phyloP scores from a whole-genome alignment of 1,284 basidiomycete species.

The Cryptococcus depauperatus region DNA sequence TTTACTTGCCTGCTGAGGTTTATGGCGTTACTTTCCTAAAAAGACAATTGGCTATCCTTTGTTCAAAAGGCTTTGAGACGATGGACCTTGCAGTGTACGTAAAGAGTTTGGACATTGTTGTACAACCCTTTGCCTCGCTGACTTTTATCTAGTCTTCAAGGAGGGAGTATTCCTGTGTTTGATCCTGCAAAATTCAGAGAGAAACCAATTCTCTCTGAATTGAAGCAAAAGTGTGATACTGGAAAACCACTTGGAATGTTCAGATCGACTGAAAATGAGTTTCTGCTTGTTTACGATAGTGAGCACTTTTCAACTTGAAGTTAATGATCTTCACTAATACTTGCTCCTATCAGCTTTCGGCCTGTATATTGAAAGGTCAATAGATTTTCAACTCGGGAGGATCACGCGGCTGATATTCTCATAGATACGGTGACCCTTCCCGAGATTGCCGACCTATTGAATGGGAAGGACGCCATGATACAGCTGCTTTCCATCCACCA shows the following conservation, averaged over 20 bases:
- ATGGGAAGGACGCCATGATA: conserved; percentile 88
- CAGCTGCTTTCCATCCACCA: conserved; percentile 77
- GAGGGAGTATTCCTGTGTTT: conserved; percentile 65
- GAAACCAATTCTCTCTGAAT: conserved; percentile 60
- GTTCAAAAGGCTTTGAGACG: conserved; percentile 90
- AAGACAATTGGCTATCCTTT: conserved; percentile 82
- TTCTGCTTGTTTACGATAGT: conserved; percentile 89
- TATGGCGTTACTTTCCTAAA: conserved; percentile 84
- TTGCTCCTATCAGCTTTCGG: conserved; percentile 62
- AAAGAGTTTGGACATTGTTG: neutral
- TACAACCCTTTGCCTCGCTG: too few relatives aligned
- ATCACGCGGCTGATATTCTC: neutral
- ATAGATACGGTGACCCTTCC: conserved; percentile 73
- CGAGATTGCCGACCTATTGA: conserved; percentile 66
- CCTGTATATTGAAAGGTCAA: conserved; percentile 46
- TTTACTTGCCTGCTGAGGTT: conserved; percentile 83
- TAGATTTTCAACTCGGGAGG: neutral
- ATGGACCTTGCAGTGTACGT: conserved; percentile 85
- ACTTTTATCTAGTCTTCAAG: conserved; percentile 58
- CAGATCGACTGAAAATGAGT: conserved; percentile 77
- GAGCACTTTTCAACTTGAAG: conserved; percentile 20
- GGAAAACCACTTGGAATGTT: conserved; percentile 82
- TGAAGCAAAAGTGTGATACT: conserved; percentile 73
- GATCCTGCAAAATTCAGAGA: conserved; percentile 57
- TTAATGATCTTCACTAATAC: neutral